Base-by-base conservation (phyloP, 768 basidiomycete genomes). In the Boletus rubropictus region DNA sequence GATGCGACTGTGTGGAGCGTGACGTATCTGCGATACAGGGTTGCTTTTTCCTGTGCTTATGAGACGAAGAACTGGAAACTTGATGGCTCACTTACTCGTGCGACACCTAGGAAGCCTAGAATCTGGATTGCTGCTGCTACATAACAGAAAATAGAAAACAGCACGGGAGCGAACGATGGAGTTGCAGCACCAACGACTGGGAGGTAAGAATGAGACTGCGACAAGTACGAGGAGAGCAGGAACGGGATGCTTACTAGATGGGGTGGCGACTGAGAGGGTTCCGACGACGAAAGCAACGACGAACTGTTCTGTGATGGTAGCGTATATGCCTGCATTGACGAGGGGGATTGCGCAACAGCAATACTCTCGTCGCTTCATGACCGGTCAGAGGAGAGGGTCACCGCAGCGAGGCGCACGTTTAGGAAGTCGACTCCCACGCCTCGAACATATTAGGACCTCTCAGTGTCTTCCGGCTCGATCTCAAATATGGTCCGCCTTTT, bases 321-420 rank as follows among this genome's bases (percentile, higher is more conserved):
- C 66, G 57, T 96, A 97, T 44, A 97, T 88, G 27, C 96, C 96
- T 51, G 81, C 77, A 70, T 99, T 95, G 52, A 92, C 73, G 40
- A 92, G 69, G 8, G 94, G 94, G 49, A 97, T 85, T 36, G 93
- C 93, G 59, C 88, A 90, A 66, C 92, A 96, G 61, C 92, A 96
- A 62, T 92, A 94, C 40, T 90, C 84, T 70, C 89, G 79, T 42
- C 82, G 69, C 64, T 82, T 86, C 84, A 87, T 85, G 61, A 27
- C 47, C 39, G 24, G 41, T 22, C 24, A 22, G 25, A 32, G 41
- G 17, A 12, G 33, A 38, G 22, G 11, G 33, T n/a, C 9, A 8
- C 53, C 54, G 46, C 42, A 47, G 48, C 2, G 32, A 21, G 18
- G 39, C 7, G 22, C 22, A 11, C 12, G 35, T 53, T 53, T 22